Percentiles rank a stretch among this genome's conserved stretches.
These are phyloP conservation scores for Chlorencoelia australis DNA, from an alignment of 2,329 filamentous ascomycete genomes.

Conservation along the genomic window DNA sequence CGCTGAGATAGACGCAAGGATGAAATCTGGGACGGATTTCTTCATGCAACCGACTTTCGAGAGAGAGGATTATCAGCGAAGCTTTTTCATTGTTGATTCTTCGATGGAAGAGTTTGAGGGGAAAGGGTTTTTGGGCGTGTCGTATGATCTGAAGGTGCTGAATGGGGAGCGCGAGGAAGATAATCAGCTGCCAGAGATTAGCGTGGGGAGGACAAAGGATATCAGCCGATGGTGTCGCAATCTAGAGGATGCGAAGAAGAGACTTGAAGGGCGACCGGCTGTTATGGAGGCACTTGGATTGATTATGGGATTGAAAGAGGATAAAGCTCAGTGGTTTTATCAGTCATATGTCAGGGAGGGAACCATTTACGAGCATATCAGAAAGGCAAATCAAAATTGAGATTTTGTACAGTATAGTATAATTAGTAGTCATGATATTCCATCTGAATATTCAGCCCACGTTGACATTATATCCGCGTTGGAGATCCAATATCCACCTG, in stretches of 20 bases:
- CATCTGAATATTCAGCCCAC: too few species aligned
- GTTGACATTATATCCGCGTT: too few species aligned
- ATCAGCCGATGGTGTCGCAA: neutral
- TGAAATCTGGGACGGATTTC: slow-evolving; percentile 1
- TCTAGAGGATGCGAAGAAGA: neutral
- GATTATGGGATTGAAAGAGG: too few species aligned
- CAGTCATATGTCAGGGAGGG: too few species aligned
- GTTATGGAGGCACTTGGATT: too few species aligned
- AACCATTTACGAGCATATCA: too few species aligned
- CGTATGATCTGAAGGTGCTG: neutral
- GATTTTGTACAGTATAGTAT: too few species aligned
- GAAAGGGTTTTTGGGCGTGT: neutral
- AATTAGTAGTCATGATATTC: too few species aligned
- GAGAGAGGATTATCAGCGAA: slow-evolving; percentile 1
- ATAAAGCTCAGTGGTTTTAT: too few species aligned
- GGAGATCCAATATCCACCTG: too few species aligned
- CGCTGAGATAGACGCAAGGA: slow-evolving; percentile 1
- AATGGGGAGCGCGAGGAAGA: neutral
- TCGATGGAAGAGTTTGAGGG: slow-evolving; percentile 2
- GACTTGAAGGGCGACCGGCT: neutral
- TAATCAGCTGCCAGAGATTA: neutral
- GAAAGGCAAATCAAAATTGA: too few species aligned
- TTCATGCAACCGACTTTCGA: neutral
- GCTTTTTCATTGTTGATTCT: slow-evolving; percentile 1
- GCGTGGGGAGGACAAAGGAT: slow-evolving; percentile 2